Conservation (phyloP, 2,329 filamentous ascomycete genomes). For the Pseudogymnoascus sp. region DNA sequence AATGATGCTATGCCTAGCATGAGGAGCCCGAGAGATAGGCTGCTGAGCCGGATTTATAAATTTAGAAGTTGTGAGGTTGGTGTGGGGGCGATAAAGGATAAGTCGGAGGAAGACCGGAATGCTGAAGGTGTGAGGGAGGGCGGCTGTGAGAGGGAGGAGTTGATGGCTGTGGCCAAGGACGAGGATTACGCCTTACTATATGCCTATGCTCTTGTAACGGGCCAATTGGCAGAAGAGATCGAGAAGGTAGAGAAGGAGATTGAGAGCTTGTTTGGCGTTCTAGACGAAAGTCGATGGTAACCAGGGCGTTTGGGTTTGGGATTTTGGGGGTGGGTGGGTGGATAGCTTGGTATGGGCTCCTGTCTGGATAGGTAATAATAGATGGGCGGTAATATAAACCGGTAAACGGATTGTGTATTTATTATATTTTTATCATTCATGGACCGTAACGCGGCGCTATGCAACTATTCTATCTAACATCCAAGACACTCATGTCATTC, state of each 20-base stretch:
- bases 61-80: slow-evolving; percentile 58
- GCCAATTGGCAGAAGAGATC: slow-evolving; percentile 59
- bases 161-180: slow-evolving; percentile 47
- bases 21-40: slow-evolving; percentile 68
- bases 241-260: slow-evolving; percentile 54
- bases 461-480: slow-evolving; percentile 4
- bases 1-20: slow-evolving; percentile 83
- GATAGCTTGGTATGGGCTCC: not conserved
- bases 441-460: slow-evolving; percentile 3
- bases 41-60: slow-evolving; percentile 80
- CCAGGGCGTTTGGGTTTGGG: slow-evolving; percentile 37
- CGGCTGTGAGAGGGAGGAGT: not conserved
- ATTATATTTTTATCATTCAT: slow-evolving; percentile 1
- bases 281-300: slow-evolving; percentile 53
- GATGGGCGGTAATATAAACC: not conserved
- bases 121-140: not conserved
- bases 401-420: not conserved
- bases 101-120: slow-evolving; percentile 17
- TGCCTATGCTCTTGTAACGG: slow-evolving; percentile 71
- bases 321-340: not conserved
- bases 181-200: slow-evolving; percentile 88
- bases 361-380: slow-evolving; percentile 4
- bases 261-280: slow-evolving; percentile 54
- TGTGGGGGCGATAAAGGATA: slow-evolving; percentile 22
- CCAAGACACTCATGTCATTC: not conserved